Evolutionary conservation across 75 land plant genomes (phyloP).

Genomic region (Pinus taeda): DNA sequence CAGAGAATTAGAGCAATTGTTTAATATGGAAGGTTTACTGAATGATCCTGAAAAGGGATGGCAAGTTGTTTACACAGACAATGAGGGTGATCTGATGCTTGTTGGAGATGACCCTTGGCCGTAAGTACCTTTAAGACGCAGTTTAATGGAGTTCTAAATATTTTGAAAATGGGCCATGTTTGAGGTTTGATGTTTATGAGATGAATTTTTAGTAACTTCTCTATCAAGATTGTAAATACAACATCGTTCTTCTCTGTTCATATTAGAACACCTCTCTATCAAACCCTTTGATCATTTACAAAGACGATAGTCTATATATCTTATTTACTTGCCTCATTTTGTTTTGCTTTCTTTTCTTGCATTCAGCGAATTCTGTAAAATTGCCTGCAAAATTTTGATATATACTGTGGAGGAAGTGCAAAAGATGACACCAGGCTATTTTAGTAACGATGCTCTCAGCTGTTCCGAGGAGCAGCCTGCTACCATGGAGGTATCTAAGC

Average conservation of each 20-base stretch:
- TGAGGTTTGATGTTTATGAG: neutral
- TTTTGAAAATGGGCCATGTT: neutral
- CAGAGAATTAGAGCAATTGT: conserved; percentile 50
- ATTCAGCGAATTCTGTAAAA: conserved; percentile 52
- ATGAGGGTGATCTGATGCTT: conserved; percentile 84
- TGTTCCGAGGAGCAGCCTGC: conserved; percentile 49
- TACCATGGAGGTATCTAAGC: conserved; percentile 33
- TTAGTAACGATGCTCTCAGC: conserved; percentile 45
- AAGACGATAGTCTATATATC: neutral
- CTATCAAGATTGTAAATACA: neutral
- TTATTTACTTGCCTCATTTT: neutral
- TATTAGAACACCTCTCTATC: neutral
- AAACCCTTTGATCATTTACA: neutral
- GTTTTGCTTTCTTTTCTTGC: neutral
- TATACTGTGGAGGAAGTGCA: conserved; percentile 58
- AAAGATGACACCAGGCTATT: conserved; percentile 31
- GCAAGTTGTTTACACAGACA: conserved; percentile 86
- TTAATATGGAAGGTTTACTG: conserved; percentile 67
- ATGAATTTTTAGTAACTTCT: neutral
- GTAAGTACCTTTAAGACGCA: conserved; percentile 27
- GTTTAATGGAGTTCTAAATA: neutral
- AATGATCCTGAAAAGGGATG: conserved; percentile 58
- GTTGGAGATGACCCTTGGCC: conserved; percentile 92
- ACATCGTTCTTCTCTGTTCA: neutral
- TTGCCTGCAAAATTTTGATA: conserved; percentile 54